A percentile compares a stretch with the other conserved stretches of the same genome.
phyloP scores from a whole-genome alignment of 1,139 yeast species.

The Casaregolazyma suthepensis region DNA sequence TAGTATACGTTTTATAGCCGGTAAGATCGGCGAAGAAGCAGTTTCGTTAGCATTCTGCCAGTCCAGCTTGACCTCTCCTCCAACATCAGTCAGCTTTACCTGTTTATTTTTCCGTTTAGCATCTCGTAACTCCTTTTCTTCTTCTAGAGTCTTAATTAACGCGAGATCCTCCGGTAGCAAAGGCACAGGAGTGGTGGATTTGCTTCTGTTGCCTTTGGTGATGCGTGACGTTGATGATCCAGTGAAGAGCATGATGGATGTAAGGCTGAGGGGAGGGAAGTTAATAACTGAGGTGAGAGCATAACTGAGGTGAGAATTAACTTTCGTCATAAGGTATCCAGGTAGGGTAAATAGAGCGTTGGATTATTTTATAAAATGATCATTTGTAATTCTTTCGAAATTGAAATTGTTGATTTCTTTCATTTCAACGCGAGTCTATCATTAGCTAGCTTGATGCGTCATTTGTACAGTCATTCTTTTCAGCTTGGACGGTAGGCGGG shows the following conservation, averaged over 20 bases:
- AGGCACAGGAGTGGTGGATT: background rate
- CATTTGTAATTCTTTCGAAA: too few relatives aligned
- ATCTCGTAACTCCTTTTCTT: constrained; percentile 21
- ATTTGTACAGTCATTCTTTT: too few relatives aligned
- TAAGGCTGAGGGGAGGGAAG: background rate
- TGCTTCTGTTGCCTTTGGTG: background rate
- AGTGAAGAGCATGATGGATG: background rate
- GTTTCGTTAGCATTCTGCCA: constrained; percentile 16
- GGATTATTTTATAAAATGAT: too few relatives aligned
- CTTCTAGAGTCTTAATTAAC: constrained; percentile 25
- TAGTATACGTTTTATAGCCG: constrained; percentile 21
- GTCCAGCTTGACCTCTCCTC: constrained; percentile 21
- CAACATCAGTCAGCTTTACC: constrained; percentile 24
- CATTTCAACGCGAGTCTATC: too few relatives aligned
- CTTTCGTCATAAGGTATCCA: too few relatives aligned
- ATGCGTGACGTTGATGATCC: background rate
- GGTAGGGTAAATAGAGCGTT: background rate
- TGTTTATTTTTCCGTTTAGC: constrained; percentile 16
- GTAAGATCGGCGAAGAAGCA: constrained; percentile 14
- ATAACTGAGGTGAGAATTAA: too few relatives aligned
- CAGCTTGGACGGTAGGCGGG: too few relatives aligned
- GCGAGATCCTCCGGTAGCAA: constrained; percentile 29
- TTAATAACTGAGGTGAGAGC: background rate
- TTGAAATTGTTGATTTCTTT: too few relatives aligned
- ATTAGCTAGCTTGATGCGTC: too few relatives aligned